Conservation (phyloP, 1,284 basidiomycete genomes). For the Pseudomicrostroma phylloplanum region DNA sequence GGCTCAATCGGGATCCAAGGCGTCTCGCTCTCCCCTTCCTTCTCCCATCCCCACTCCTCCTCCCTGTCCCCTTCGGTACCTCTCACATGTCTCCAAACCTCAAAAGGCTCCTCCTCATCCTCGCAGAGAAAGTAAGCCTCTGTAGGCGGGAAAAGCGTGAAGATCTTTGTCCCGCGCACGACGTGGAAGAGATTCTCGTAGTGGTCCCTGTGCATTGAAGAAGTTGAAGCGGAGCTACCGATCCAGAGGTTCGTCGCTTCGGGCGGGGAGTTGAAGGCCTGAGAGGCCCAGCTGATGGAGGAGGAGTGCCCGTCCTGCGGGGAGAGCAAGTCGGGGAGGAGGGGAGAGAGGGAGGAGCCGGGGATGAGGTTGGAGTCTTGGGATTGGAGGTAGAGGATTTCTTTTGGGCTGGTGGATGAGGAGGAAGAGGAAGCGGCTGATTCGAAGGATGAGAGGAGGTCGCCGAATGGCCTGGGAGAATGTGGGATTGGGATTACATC, state of each 20-base stretch:
- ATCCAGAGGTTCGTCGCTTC: constrained; percentile 46
- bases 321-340: constrained; percentile 23
- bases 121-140: constrained; percentile 37
- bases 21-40: constrained; percentile 11
- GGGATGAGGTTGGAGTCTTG: constrained; percentile 41
- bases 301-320: background rate
- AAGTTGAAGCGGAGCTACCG: constrained; percentile 26
- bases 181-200: constrained; percentile 46
- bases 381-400: constrained; percentile 29
- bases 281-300: constrained; percentile 25
- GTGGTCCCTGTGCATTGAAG: constrained; percentile 29
- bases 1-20: constrained; percentile 45
- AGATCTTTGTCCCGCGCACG: constrained; percentile 35
- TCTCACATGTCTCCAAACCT: background rate
- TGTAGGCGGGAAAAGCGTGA: constrained; percentile 35
- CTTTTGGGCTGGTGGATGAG: background rate
- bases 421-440: constrained; percentile 17
- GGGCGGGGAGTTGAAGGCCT: constrained; percentile 29
- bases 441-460: background rate
- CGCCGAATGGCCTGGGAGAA: background rate
- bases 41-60: background rate
- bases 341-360: constrained; percentile 21
- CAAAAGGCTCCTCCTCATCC: constrained; percentile 1
- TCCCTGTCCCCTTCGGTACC: background rate
- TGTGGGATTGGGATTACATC: background rate